Evolutionary conservation across 1,139 yeast species (phyloP).

Genomic region (Magnusiomyces paraingens): DNA sequence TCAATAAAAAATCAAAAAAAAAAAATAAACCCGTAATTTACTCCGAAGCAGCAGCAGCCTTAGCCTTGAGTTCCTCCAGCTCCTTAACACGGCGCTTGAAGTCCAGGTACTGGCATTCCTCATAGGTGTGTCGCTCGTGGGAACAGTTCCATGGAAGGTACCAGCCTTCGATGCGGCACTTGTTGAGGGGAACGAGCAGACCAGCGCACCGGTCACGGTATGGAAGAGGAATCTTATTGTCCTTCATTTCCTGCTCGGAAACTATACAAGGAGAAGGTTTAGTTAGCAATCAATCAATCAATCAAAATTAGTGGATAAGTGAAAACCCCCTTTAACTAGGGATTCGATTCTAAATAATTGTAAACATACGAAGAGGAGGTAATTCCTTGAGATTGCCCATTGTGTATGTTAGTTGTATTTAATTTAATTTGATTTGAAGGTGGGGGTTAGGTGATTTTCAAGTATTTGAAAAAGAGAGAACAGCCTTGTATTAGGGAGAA

Average conservation of each 20-base stretch:
- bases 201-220: constrained; percentile 87
- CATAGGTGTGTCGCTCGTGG: constrained; percentile 78
- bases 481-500: no score
- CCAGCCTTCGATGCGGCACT: constrained; percentile 49
- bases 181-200: constrained; percentile 58
- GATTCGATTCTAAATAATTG: not conserved
- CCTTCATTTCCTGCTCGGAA: constrained; percentile 79
- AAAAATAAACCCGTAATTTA: no score
- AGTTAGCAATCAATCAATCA: not conserved
- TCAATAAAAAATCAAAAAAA: no score
- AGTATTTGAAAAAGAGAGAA: no score
- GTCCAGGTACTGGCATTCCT: constrained; percentile 79
- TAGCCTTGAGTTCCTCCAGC: constrained; percentile 50
- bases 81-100: constrained; percentile 76
- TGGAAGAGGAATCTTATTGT: constrained; percentile 68
- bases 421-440: no score
- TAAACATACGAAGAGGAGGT: constrained; percentile 32
- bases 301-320: not conserved
- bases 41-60: constrained; percentile 14
- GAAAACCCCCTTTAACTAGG: not conserved
- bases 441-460: no score
- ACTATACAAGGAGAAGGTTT: constrained; percentile 41
- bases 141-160: constrained; percentile 66
- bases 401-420: constrained; percentile 1
- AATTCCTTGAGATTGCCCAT: constrained; percentile 33